Evolutionary conservation across 1,139 yeast species (phyloP).

Genomic region (Pichia sp.): DNA sequence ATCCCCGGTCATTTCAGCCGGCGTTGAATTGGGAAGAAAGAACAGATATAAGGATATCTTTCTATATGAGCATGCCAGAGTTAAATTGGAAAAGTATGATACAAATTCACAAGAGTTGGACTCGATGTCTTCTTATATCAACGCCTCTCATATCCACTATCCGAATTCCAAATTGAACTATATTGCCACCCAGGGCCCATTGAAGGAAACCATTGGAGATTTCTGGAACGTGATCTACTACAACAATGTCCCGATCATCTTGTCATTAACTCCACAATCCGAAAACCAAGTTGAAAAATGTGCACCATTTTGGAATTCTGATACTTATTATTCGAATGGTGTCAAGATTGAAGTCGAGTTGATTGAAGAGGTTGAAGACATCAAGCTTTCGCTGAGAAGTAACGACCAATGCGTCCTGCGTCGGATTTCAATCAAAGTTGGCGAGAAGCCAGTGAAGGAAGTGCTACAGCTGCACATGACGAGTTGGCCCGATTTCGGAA

Average conservation of each 20-base stretch:
- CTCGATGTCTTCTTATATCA: slow-evolving; percentile 33
- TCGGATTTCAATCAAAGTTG: slow-evolving; percentile 35
- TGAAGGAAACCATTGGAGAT: slow-evolving; percentile 54
- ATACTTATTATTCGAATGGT: slow-evolving; percentile 42
- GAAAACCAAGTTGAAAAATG: slow-evolving; percentile 56
- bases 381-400: slow-evolving; percentile 14
- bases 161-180: slow-evolving; percentile 34
- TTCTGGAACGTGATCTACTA: slow-evolving; percentile 52
- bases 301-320: slow-evolving; percentile 54
- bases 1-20: slow-evolving; percentile 35
- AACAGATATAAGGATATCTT: slow-evolving; percentile 57
- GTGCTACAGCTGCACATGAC: slow-evolving; percentile 49
- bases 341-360: slow-evolving; percentile 36
- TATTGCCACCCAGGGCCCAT: slow-evolving; percentile 59
- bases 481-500: slow-evolving; percentile 56
- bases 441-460: slow-evolving; percentile 31
- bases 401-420: slow-evolving; percentile 29
- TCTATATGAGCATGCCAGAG: slow-evolving; percentile 54
- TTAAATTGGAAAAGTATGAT: slow-evolving; percentile 36
- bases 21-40: slow-evolving; percentile 55
- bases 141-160: slow-evolving; percentile 39
- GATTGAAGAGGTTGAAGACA: slow-evolving; percentile 26
- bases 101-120: slow-evolving; percentile 19
- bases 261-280: slow-evolving; percentile 51
- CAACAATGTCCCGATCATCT: slow-evolving; percentile 40